Evolutionary conservation across 2,329 filamentous ascomycete genomes (phyloP), one percentile per base, ranked within the genome.

Genomic region (Cercospora beticola): DNA sequence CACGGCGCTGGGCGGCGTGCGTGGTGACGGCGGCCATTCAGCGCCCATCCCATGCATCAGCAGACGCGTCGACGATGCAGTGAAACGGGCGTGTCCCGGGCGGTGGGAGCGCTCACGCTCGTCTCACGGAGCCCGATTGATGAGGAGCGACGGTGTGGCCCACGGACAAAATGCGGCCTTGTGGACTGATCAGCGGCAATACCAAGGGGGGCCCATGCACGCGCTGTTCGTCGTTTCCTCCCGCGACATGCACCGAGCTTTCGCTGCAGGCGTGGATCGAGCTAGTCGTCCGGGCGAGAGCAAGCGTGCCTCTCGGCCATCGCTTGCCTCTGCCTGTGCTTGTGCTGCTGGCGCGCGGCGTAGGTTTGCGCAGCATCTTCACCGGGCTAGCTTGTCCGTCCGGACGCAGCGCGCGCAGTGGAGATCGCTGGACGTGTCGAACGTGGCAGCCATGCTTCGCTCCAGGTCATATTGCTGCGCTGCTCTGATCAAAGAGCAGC

Each of bases 171-270:
- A 30, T 14, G 23, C 40, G 61, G 61, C 40, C 23, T n/a, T 31
- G 61, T 31, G 62, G 46, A 64, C 18, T n/a, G 43, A 64, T 64
- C 46, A 36, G 62, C 62, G 62, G 49, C 21, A 23, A 54, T 54
- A 16, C 49, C 49, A 28, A 54, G 23, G 18, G 18, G 21, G 16
- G 46, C 36, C 36, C 36, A 40, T 40, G 49, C 16, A 40, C 16
- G 36, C 49, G 21, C 49, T n/a, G 16, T 40, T 40, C 36, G 7
- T 54, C 49, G 49, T 54, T 54, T 54, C 23, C 49, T 54, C 21
- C 49, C 49, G 49, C 36, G 49, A 26, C 49, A 54, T 23, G 49
- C 49, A 54, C 49, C 43, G 49, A 54, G 49, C 49, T 12, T 54
- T 23, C 21, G 49, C 49, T 28, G 49, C 49, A 54, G 49, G 49